Evolutionary conservation across 78 protist genomes (phyloP).

Genomic region (Dictyostelium brefeldianum): DNA sequence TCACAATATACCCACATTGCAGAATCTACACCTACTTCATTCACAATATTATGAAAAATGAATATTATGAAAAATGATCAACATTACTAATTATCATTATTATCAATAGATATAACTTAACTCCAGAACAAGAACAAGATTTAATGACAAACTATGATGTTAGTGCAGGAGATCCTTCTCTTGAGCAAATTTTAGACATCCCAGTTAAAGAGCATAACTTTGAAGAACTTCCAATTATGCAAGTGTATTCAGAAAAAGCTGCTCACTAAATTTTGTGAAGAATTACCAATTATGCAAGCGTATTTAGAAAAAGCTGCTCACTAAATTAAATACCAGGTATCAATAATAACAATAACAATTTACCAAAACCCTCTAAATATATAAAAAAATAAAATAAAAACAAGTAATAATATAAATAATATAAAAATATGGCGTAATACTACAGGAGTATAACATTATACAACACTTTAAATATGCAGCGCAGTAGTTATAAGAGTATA

Average conservation of each 20-base stretch:
- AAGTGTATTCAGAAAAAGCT: background rate
- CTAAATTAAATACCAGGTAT: constrained; percentile 41
- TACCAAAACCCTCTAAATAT: too few relatives aligned
- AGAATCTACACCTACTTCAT: background rate
- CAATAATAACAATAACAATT: too few relatives aligned
- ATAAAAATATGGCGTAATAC: too few relatives aligned
- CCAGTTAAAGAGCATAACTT: constrained; percentile 80
- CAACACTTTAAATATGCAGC: too few relatives aligned
- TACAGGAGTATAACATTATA: too few relatives aligned
- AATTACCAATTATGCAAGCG: constrained; percentile 39
- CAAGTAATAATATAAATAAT: too few relatives aligned
- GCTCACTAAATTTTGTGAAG: constrained; percentile 21
- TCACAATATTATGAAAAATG: background rate
- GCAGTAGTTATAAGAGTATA: too few relatives aligned
- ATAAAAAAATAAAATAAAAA: too few relatives aligned
- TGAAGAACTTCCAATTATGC: constrained; percentile 57
- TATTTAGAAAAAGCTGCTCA: background rate
- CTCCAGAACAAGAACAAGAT: constrained; percentile 71
- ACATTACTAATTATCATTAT: background rate
- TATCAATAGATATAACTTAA: constrained; percentile 54
- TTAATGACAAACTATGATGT: constrained; percentile 46
- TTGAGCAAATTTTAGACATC: constrained; percentile 22
- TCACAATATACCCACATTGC: too few relatives aligned
- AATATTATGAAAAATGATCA: background rate
- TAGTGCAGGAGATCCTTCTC: constrained; percentile 36